These are phyloP conservation scores for Phoma sp. DNA, from an alignment of 2,329 filamentous ascomycete genomes.

Conservation along the genomic window DNA sequence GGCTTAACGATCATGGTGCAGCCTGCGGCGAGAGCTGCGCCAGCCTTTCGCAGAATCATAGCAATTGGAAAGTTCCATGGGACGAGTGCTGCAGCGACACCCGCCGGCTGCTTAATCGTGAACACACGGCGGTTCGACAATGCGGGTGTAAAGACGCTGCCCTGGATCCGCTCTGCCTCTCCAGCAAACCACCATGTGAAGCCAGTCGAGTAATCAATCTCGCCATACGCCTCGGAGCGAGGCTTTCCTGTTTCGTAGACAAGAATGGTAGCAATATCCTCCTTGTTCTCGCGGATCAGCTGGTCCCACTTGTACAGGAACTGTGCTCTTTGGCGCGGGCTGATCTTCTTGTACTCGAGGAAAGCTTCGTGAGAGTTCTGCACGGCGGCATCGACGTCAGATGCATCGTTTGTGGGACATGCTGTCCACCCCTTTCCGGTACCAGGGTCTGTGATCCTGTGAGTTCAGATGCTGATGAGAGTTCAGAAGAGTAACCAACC, in stretches of 20 bases:
- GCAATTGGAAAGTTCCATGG: conserved; percentile 78
- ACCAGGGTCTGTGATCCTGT: conserved; percentile 55
- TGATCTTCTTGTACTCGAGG: conserved; percentile 65
- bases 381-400: conserved; percentile 69
- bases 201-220: conserved; percentile 61
- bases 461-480: conserved; percentile 1
- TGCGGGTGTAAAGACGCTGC: conserved; percentile 66
- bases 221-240: conserved; percentile 59
- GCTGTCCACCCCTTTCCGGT: conserved; percentile 59
- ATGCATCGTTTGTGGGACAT: conserved; percentile 57
- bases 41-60: conserved; percentile 72
- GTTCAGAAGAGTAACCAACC: conserved; percentile 45
- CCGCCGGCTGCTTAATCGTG: conserved; percentile 77
- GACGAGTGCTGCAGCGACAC: conserved; percentile 71
- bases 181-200: conserved; percentile 63
- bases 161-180: conserved; percentile 67
- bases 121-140: conserved; percentile 70
- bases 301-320: conserved; percentile 71
- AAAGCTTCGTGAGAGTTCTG: conserved; percentile 68
- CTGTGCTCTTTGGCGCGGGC: conserved; percentile 67
- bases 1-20: conserved; percentile 72
- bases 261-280: conserved; percentile 69
- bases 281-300: conserved; percentile 67
- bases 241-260: conserved; percentile 67
- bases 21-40: conserved; percentile 73